Evolutionary conservation across 1,284 basidiomycete species (phyloP).

Genomic region (Mycena citricolor): DNA sequence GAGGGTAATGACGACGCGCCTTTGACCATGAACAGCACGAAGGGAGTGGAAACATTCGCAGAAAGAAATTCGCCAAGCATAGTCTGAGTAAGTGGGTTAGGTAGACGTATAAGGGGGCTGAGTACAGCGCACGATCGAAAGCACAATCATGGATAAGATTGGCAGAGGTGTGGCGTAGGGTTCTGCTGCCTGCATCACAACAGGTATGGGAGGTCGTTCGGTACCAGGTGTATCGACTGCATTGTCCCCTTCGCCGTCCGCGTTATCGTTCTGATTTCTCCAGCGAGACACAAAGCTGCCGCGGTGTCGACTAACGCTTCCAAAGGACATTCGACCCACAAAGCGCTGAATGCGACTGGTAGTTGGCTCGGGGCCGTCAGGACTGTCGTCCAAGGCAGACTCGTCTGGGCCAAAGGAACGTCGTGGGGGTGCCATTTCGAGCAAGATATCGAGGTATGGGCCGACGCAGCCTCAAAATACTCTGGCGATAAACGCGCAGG

Average conservation of each 20-base stretch:
- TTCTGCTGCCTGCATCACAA: slow-evolving; percentile 65
- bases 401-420: slow-evolving; percentile 36
- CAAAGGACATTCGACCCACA: slow-evolving; percentile 41
- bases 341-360: slow-evolving; percentile 32
- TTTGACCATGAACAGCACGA: slow-evolving; percentile 92
- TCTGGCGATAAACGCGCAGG: too few species aligned
- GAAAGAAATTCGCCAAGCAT: slow-evolving; percentile 93
- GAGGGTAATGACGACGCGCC: slow-evolving; percentile 40
- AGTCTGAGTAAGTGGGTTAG: slow-evolving; percentile 49
- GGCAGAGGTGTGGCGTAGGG: slow-evolving; percentile 79
- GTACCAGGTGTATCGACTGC: slow-evolving; percentile 25
- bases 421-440: slow-evolving; percentile 26
- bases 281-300: slow-evolving; percentile 37
- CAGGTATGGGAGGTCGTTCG: slow-evolving; percentile 71
- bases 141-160: slow-evolving; percentile 83
- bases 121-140: slow-evolving; percentile 74
- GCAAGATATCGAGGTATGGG: too few species aligned
- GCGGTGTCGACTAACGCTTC: slow-evolving; percentile 30
- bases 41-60: slow-evolving; percentile 88
- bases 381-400: slow-evolving; percentile 30
- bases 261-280: too few species aligned
- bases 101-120: background rate
- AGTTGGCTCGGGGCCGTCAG: slow-evolving; percentile 26
- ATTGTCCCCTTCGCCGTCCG: slow-evolving; percentile 28
- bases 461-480: too few species aligned